These are phyloP conservation scores for Coemansia sp. DNA, from an alignment of 192 early-diverging fungal genomes.

Conservation along the genomic window DNA sequence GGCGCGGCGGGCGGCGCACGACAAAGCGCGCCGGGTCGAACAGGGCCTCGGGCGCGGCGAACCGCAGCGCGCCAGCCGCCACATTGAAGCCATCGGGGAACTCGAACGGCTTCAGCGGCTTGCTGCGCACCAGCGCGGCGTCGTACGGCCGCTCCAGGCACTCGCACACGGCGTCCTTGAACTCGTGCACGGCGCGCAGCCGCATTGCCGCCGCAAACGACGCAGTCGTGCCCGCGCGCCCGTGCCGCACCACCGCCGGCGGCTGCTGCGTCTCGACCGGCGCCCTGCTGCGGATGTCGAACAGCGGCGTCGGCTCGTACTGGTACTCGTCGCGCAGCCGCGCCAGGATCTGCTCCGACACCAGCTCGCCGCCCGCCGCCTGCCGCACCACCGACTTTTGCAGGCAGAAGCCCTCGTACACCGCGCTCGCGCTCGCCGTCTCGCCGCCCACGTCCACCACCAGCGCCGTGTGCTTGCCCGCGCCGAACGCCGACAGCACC, in stretches of 20 bases:
- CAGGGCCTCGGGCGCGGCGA: conserved; percentile 80
- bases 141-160: conserved; percentile 56
- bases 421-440: conserved; percentile 90
- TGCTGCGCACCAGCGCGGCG: conserved; percentile 40
- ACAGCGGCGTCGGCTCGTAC: conserved; percentile 79
- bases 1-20: conserved; percentile 27
- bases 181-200: conserved; percentile 83
- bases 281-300: conserved; percentile 76
- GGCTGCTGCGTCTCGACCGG: conserved; percentile 73
- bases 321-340: conserved; percentile 62
- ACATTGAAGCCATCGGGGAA: conserved; percentile 95
- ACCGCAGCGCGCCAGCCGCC: conserved; percentile 79
- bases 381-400: conserved; percentile 78
- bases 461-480: conserved; percentile 84
- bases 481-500: conserved; percentile 92
- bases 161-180: conserved; percentile 93
- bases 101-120: conserved; percentile 88
- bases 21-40: conserved; percentile 78
- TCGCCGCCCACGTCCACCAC: conserved; percentile 93
- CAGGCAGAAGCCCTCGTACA: conserved; percentile 95
- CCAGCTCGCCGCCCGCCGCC: conserved; percentile 79
- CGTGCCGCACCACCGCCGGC: conserved; percentile 52
- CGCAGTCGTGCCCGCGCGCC: conserved; percentile 21
- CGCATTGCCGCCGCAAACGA: conserved; percentile 77
- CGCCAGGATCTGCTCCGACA: conserved; percentile 76